Percentiles rank a stretch among this genome's conserved stretches.
phyloP scores from a whole-genome alignment of 257 asterid species.

The Fraxinus americana region DNA sequence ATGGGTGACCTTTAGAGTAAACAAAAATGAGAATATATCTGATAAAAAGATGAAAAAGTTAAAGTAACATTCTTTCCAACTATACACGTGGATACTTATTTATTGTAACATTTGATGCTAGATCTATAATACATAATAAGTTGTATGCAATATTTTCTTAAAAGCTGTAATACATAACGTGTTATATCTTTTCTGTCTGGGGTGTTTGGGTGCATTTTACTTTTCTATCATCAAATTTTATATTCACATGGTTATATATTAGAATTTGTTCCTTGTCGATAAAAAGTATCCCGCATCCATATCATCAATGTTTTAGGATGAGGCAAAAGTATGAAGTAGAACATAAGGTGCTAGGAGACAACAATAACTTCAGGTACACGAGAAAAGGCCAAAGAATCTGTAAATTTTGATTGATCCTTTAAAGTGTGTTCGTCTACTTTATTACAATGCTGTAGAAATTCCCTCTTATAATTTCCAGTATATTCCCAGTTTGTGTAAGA shows the following conservation, averaged over 20 bases:
- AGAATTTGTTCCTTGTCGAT: too few relatives aligned
- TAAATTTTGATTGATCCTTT: neutral
- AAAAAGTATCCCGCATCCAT: too few relatives aligned
- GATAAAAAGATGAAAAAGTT: neutral
- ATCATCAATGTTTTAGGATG: neutral
- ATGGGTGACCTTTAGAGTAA: neutral
- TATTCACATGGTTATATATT: neutral
- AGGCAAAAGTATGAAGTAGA: neutral
- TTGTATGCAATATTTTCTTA: too few relatives aligned
- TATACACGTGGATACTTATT: neutral
- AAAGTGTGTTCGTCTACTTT: neutral
- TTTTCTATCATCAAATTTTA: neutral
- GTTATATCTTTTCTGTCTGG: too few relatives aligned
- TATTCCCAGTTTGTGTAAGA: slow-evolving; percentile 64
- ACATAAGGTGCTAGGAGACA: neutral
- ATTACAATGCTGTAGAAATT: neutral
- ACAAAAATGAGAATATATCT: slow-evolving; percentile 5
- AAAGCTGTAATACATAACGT: neutral
- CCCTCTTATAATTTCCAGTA: slow-evolving; percentile 69
- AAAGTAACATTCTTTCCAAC: neutral
- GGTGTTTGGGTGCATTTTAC: neutral
- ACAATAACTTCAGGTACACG: neutral
- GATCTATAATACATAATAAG: too few relatives aligned
- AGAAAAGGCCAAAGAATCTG: neutral
- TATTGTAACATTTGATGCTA: neutral